These are phyloP conservation scores for Barbarea vulgaris DNA, from an alignment of 345 rosid species.

Conservation along the genomic window DNA sequence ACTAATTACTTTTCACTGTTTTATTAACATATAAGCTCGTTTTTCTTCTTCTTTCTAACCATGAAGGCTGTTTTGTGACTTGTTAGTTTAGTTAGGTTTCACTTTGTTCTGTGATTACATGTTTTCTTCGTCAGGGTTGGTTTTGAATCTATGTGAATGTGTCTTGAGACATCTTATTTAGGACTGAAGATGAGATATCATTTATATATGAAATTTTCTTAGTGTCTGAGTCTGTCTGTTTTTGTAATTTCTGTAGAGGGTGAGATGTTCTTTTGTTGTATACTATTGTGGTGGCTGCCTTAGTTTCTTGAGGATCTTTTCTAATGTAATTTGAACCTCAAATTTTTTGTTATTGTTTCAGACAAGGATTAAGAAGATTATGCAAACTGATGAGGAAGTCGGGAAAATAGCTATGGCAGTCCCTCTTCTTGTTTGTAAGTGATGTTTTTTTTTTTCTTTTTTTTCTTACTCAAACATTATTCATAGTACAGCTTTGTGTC, in stretches of 20 bases:
- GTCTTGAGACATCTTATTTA: constrained; percentile 1
- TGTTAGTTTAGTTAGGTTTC: not conserved
- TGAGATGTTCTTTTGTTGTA: constrained; percentile 19
- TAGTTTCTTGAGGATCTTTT: not conserved
- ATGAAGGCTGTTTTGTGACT: not conserved
- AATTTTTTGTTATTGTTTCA: constrained; percentile 3
- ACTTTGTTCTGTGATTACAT: not conserved
- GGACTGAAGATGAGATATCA: not conserved
- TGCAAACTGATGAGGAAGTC: constrained; percentile 82
- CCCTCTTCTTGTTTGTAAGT: constrained; percentile 81
- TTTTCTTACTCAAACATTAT: not conserved
- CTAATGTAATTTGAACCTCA: not conserved
- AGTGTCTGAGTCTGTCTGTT: not conserved
- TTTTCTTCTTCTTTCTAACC: not conserved
- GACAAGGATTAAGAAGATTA: constrained; percentile 80
- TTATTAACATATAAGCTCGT: not conserved
- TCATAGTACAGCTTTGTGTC: not conserved
- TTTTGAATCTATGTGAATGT: constrained; percentile 1
- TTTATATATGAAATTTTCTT: not conserved
- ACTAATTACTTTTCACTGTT: not conserved
- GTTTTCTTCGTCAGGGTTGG: constrained; percentile 7
- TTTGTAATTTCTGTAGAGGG: not conserved
- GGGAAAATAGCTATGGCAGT: constrained; percentile 86
- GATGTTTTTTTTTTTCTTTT: not conserved
- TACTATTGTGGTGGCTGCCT: not conserved